Evolutionary conservation across 208 protist species (phyloP), one percentile per base, ranked within the genome.

Genomic region (Crithidia expoeki): DNA sequence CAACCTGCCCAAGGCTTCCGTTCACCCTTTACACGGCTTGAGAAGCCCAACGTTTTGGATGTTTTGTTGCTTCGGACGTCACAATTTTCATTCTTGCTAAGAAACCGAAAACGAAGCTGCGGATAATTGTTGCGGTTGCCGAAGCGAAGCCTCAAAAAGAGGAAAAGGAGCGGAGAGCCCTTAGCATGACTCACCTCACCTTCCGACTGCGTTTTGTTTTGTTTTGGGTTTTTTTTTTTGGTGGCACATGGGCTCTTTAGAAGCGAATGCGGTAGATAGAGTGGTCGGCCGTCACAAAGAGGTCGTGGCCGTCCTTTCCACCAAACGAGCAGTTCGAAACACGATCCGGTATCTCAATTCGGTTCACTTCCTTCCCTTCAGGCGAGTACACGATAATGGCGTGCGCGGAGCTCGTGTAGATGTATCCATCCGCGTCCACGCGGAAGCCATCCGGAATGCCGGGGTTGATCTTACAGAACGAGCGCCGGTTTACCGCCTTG

Each of bases 201-300:
- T 40, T 40, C 36, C 5, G 36, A 40, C 12, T 5, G 5, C 36
- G 36, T 40, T 40, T 40, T 40, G 12, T 40, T 40, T 14, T 40
- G 12, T 40, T 40, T 40, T 40, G 5, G 36, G 5, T 40, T 5
- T 40, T 57, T 5, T 57, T 23, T 4, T 57, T 57, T 32, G 33
- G 1, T 17, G 3, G 7, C 55, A 16, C 7, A 7, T n/a, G n/a
- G n/a, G n/a, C n/a, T n/a, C n/a, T 16, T 47, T 42, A 70, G 23
- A 77, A 71, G 17, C 59, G 63, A 53, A 77, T 77, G 42, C 72
- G 71, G 51, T 68, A 76, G 32, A 76, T 70, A n/a, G 71, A 76
- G 30, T 68, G 57, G 21, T 68, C 61, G 6, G 55, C 49, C 16
- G 72, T 61, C n/a, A 77, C 52, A 47, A 46, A 77, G 34, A 77